Evolutionary conservation across 352 stramenopile genomes (phyloP).

Genomic region (Globisporangium barbulae): DNA sequence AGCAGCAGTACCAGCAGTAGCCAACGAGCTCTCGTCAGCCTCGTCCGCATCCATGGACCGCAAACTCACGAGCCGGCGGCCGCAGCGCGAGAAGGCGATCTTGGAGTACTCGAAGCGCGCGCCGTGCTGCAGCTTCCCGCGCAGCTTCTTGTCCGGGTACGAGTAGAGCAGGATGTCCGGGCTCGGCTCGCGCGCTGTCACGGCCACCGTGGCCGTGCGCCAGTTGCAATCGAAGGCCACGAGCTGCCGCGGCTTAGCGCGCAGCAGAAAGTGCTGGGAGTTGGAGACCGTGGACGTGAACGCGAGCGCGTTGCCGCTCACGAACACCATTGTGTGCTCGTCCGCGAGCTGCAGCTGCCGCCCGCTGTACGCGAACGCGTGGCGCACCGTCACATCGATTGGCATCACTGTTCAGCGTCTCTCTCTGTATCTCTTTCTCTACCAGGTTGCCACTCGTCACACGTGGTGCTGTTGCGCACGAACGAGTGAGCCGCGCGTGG

Average conservation of each 20-base stretch:
- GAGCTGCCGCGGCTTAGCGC: slow-evolving; percentile 46
- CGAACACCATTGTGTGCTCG: slow-evolving; percentile 60
- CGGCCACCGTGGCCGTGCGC: slow-evolving; percentile 47
- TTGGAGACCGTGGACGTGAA: slow-evolving; percentile 63
- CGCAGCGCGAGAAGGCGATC: slow-evolving; percentile 70
- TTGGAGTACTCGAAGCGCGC: slow-evolving; percentile 58
- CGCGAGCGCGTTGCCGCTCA: slow-evolving; percentile 59
- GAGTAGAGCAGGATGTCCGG: slow-evolving; percentile 62
- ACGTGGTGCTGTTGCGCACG: too few relatives aligned
- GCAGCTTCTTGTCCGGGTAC: slow-evolving; percentile 75
- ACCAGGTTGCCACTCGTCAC: not conserved
- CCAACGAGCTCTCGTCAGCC: slow-evolving; percentile 3
- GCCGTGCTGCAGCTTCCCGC: slow-evolving; percentile 37
- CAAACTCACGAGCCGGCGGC: slow-evolving; percentile 50
- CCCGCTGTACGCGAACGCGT: slow-evolving; percentile 66
- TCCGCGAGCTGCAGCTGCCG: slow-evolving; percentile 57
- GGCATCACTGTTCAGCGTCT: slow-evolving; percentile 21
- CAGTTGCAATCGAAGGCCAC: slow-evolving; percentile 67
- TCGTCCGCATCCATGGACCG: slow-evolving; percentile 22
- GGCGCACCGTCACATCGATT: slow-evolving; percentile 55
- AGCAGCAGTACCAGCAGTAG: not conserved
- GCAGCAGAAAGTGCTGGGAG: slow-evolving; percentile 64
- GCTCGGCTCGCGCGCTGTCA: slow-evolving; percentile 50
- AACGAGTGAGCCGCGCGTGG: not conserved
- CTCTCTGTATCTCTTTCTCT: not conserved